These are phyloP conservation scores for Beauveria brongniartii DNA, from an alignment of 2,329 filamentous ascomycete genomes.

Conservation along the genomic window DNA sequence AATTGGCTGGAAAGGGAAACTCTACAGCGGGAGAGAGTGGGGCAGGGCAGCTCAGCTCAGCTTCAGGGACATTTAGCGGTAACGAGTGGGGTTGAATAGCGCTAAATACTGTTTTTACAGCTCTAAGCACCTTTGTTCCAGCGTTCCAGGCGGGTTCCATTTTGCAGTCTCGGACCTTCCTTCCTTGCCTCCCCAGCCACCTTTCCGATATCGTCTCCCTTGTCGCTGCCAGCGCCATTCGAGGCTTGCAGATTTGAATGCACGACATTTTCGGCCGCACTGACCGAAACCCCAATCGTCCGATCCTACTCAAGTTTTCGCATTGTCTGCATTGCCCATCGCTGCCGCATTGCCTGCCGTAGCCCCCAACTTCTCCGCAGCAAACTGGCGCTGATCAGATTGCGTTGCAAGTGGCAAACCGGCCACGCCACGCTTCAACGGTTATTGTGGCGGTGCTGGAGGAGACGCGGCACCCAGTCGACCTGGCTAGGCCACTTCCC, in stretches of 20 bases:
- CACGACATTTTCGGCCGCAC: neutral
- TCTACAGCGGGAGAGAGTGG: slow-evolving; percentile 1
- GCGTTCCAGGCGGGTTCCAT: no score
- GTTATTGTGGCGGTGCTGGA: slow-evolving; percentile 1
- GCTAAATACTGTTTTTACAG: neutral
- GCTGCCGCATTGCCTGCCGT: no score
- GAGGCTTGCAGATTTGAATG: neutral
- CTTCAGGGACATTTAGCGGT: neutral
- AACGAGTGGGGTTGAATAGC: neutral
- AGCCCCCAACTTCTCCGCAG: neutral
- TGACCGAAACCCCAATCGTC: neutral
- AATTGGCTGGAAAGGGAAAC: neutral
- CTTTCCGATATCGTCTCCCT: neutral
- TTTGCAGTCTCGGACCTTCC: no score
- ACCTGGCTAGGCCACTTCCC: neutral
- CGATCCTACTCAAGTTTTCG: neutral
- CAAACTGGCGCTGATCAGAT: neutral
- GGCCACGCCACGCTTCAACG: neutral
- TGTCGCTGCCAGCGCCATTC: neutral
- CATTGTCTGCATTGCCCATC: neutral
- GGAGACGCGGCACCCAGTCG: neutral
- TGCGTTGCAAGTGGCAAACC: neutral
- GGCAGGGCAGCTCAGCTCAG: neutral
- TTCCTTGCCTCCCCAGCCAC: neutral
- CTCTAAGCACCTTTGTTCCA: no score